Base-by-base conservation (phyloP, 2,329 filamentous ascomycete species). In the Fusarium fracticaudum region DNA sequence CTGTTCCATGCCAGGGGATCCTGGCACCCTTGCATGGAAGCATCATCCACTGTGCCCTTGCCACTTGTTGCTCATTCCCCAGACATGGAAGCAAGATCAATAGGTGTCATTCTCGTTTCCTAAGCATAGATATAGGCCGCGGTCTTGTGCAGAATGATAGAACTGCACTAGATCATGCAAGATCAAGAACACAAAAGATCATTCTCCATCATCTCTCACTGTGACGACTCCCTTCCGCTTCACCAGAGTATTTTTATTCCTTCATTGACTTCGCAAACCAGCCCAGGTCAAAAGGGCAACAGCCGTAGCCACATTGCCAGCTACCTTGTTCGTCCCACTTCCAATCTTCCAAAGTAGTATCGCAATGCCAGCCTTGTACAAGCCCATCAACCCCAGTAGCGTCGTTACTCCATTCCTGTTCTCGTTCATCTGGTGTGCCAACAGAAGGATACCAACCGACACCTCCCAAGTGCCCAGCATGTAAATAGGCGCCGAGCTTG, bases 401-500 rank as follows among this genome's bases (percentile, higher is more conserved):
- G 31, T 29, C 12, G 35, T 53, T 13, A 64, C 18, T 5, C 65
- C 50, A 20, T 26, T 20, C 8, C 13, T 13, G 11, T 62, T 22
- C 8, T 24, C 33, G 13, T 10, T 37, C 3, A 26, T 14, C 20
- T 58, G 48, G 5, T 35, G 15, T 5, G 2, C 18, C 3, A 64
- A 20, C 18, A 69, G 47, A 3, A 69, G 41, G 1, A 47, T 6
- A 4, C 65, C 65, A 3, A 69, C 18, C 15, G 24, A 69, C 6
- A 26, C 3, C n/a, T 69, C 58, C 67, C 65, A 69, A 14, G 40
- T 37, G 11, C 65, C 67, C 22, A 69, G 8, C 65, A 69, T 53
- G 9, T 58, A 58, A 10, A 69, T 64, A 7, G 67, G 58, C 1
- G 29, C 65, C 4, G 65, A 58, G 15, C 40, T 64, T 17, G 24